phyloP scores from a whole-genome alignment of 306 rosid species.

The Oemleria cerasiformis region DNA sequence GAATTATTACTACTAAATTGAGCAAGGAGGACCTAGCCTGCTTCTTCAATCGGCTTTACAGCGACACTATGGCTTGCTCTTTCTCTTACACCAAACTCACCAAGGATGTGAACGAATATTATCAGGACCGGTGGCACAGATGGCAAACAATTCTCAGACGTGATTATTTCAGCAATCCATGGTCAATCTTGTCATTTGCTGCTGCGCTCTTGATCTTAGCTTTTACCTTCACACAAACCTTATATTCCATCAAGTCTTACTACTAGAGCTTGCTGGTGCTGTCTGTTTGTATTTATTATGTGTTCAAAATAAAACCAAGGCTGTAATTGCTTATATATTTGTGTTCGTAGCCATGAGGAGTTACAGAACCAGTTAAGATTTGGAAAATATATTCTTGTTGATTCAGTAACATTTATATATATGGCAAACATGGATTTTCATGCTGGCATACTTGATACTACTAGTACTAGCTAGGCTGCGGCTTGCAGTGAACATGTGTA shows the following conservation, averaged over 20 bases:
- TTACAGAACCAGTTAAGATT: too few species aligned
- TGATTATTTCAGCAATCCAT: neutral
- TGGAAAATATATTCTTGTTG: too few species aligned
- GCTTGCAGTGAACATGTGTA: too few species aligned
- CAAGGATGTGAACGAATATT: neutral
- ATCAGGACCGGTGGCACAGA: neutral
- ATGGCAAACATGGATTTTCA: too few species aligned
- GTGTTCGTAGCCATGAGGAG: neutral
- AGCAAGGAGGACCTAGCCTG: neutral
- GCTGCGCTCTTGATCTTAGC: neutral
- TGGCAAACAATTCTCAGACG: neutral
- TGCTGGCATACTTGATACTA: too few species aligned
- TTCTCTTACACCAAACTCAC: neutral
- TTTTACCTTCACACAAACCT: neutral
- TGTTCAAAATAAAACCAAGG: neutral
- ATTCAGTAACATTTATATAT: too few species aligned
- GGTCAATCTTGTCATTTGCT: neutral
- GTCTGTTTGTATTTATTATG: too few species aligned
- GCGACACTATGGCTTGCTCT: neutral
- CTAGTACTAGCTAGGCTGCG: too few species aligned
- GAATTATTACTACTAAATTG: neutral
- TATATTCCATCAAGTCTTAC: neutral
- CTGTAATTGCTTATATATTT: too few species aligned
- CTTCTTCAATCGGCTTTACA: neutral
- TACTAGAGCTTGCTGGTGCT: neutral